Evolutionary conservation across 2,329 filamentous ascomycete species (phyloP), one percentile per base, ranked within the genome.

Genomic region (Rutstroemia sp.): DNA sequence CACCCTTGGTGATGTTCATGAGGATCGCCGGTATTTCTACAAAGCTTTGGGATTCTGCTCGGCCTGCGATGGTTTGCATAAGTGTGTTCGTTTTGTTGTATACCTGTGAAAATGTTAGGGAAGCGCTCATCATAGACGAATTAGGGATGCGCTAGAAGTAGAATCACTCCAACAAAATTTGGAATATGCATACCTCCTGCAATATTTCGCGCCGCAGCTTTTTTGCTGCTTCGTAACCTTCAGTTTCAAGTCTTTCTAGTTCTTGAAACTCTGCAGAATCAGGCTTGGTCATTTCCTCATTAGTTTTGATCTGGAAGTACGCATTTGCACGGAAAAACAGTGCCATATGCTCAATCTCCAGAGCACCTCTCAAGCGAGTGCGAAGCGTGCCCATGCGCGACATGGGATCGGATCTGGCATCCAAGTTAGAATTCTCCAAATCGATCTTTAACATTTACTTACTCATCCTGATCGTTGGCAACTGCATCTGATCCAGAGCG

Each of bases 301-400:
- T 82, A 0, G 82, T 81, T 67, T 92, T 94, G 59, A 95, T 87
- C 66, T 96, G 89, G 67, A 84, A 96, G 63, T 86, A 85, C 0
- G 85, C 87, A 63, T 91, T 96, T 14, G 86, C 90, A 25, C 86
- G 86, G 67, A 95, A 96, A 72, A 96, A 96, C 0, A 83, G 78
- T 30, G 87, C 89, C 61, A 86, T 84, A 68, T 96, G 92, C 59
- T 92, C 80, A 45, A 95, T 71, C 67, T 95, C 90, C 17, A 96
- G 75, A 2, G 88, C 84, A 19, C 77, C 78, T 9, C 90, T 84
- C 21, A 96, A 75, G 45, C 83, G 80, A 53, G 84, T 81, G 36
- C 84, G 82, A 50, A 80, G 78, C 39, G 82, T 78, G 49, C 78
- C 75, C 23, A 89, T 64, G 17, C 78, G 78, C 9, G 64, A 67